Base-by-base conservation (phyloP, 176 grass and related monocot species). In the Oryza glaberrima region DNA sequence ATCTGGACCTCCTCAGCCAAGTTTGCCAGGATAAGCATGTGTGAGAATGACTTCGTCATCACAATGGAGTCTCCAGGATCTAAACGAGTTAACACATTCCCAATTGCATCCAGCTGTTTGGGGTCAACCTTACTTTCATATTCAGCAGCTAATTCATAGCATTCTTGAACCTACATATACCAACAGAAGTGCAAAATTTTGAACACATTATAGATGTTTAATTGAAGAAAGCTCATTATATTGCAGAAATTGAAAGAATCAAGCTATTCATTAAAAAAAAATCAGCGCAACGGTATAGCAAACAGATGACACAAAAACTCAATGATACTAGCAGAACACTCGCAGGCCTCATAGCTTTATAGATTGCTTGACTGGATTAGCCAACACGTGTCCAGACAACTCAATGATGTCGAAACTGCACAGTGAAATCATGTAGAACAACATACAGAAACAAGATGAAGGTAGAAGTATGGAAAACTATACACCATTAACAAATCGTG, bases 1-100 rank as follows among this genome's bases (percentile, higher is more conserved):
- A 97, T 97, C 86, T 97, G 95, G 58, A 97, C 92, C 78, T 97
- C 95, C 88, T 97, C 95, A 52, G 92, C 95, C 81, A 97, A 93
- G 85, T 97, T 97, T 66, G 90, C 95, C 79, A 94, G 90, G 76
- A 89, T 97, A 86, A 97, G 95, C 95, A 97, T 94, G 88, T 97
- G 92, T 13, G 90, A 94, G 83, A 97, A 93, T 67, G 95, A 90
- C 80, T 94, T 97, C 16, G 88, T 73, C 69, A 94, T 88, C 73
- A 97, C 87, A 3, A 97, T 97, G 38, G 92, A 92, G 77, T 97
- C 95, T 6, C 92, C 95, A 41, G 95, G 83, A 78, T 97, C 95
- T 49, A 97, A 88, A 68, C 72, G 89, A 71, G 80, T 88, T 35
- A 97, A 46, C 38, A 97, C 83, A 75, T 86, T 97, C 17, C 90